phyloP scores from a whole-genome alignment of 495 filamentous ascomycete species.

The Neohortaea acidophila region DNA sequence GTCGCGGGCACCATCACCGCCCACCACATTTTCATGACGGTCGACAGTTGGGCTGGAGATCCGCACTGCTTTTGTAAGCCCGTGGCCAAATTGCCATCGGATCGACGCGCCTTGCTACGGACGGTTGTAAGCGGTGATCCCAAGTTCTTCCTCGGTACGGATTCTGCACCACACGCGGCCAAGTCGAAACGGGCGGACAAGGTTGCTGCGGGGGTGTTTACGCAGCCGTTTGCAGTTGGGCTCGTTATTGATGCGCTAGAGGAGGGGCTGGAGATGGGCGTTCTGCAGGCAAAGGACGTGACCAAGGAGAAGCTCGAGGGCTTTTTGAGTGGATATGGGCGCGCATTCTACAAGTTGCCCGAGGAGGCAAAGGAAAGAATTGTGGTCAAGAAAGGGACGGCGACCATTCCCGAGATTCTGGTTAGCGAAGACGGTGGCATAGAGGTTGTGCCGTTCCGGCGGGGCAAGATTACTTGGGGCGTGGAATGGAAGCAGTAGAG shows the following conservation, averaged over 20 bases:
- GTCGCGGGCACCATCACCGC: constrained; percentile 63
- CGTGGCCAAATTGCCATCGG: constrained; percentile 40
- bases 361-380: constrained; percentile 38
- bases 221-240: constrained; percentile 71
- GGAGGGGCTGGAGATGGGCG: constrained; percentile 48
- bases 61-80: constrained; percentile 78
- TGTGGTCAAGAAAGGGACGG: constrained; percentile 44
- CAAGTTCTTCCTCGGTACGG: constrained; percentile 74
- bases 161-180: constrained; percentile 65
- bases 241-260: constrained; percentile 61
- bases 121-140: constrained; percentile 50
- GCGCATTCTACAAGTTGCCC: constrained; percentile 52
- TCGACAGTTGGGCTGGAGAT: constrained; percentile 61
- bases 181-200: constrained; percentile 51
- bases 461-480: constrained; percentile 51
- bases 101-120: constrained; percentile 58
- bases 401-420: constrained; percentile 46
- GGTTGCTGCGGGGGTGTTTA: constrained; percentile 76
- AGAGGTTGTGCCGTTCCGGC: constrained; percentile 57
- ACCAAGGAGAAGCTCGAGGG: constrained; percentile 53
- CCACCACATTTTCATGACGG: constrained; percentile 65
- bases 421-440: constrained; percentile 43
- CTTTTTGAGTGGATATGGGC: constrained; percentile 62
- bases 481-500: constrained; percentile 21
- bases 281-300: constrained; percentile 50